Percentiles rank a stretch among this genome's conserved stretches.
Conservation (phyloP, 768 basidiomycete species). For the Boletus patriciae region DNA sequence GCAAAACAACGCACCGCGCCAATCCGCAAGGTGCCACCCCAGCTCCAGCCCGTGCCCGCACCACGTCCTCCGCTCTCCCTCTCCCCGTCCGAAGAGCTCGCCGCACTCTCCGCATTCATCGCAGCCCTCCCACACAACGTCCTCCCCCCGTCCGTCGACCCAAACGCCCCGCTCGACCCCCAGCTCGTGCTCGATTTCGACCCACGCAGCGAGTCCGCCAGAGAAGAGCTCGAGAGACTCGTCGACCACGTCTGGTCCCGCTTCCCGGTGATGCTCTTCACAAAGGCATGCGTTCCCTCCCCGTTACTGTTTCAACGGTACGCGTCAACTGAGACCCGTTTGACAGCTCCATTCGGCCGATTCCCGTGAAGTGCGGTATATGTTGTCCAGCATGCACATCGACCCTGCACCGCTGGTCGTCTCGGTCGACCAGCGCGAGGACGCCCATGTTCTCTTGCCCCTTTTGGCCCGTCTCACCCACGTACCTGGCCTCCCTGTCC, state of each 20-base stretch:
- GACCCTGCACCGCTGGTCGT: slow-evolving; percentile 64
- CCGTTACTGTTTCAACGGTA: not conserved
- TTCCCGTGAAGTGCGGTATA: slow-evolving; percentile 65
- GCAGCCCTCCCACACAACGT: slow-evolving; percentile 73
- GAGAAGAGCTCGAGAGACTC: slow-evolving; percentile 58
- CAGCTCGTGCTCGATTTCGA: slow-evolving; percentile 84
- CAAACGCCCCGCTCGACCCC: slow-evolving; percentile 67
- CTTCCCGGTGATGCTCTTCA: slow-evolving; percentile 74
- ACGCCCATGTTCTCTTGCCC: slow-evolving; percentile 60
- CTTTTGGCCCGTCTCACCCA: slow-evolving; percentile 62
- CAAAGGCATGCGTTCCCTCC: slow-evolving; percentile 48
- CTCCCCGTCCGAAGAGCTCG: slow-evolving; percentile 61
- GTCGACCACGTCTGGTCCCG: slow-evolving; percentile 67
- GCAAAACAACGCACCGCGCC: slow-evolving; percentile 16
- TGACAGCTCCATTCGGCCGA: slow-evolving; percentile 58
- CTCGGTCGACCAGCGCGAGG: slow-evolving; percentile 72
- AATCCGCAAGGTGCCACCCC: slow-evolving; percentile 10
- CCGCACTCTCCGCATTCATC: slow-evolving; percentile 72
- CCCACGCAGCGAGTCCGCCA: slow-evolving; percentile 60
- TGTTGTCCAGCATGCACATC: slow-evolving; percentile 56
- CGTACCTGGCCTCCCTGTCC: slow-evolving; percentile 55
- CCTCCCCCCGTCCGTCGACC: slow-evolving; percentile 66
- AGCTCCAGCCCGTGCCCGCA: slow-evolving; percentile 8
- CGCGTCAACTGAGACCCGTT: slow-evolving; percentile 5
- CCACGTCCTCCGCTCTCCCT: slow-evolving; percentile 47